Conservation (phyloP, 129 eudicot species). For the Mikania micrantha region DNA sequence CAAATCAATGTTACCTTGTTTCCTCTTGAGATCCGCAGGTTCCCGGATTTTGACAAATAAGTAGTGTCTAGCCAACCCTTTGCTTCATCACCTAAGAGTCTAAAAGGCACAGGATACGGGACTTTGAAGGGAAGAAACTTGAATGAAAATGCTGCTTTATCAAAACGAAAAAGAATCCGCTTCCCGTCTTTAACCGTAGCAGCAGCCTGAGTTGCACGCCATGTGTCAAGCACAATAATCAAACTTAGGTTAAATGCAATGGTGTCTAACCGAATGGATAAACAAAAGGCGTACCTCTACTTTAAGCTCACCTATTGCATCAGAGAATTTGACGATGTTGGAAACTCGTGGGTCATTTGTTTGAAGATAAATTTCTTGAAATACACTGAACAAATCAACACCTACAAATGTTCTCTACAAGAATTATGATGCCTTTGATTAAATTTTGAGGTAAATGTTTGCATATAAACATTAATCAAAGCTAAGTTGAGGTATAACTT, state of each 20-base stretch:
- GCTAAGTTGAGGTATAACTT: slow-evolving; percentile 34
- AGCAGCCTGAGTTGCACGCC: slow-evolving; percentile 48
- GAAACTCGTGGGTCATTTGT: slow-evolving; percentile 89
- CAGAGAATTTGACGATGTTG: slow-evolving; percentile 88
- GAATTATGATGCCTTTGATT: neutral
- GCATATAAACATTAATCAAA: neutral
- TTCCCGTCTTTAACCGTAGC: slow-evolving; percentile 78
- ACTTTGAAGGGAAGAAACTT: slow-evolving; percentile 89
- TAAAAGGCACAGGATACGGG: slow-evolving; percentile 96
- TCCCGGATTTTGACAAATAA: slow-evolving; percentile 83
- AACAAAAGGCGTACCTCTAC: slow-evolving; percentile 68
- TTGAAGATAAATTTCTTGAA: slow-evolving; percentile 85
- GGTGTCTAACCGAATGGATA: neutral
- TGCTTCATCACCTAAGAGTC: slow-evolving; percentile 92
- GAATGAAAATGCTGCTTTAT: slow-evolving; percentile 85
- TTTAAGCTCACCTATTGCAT: slow-evolving; percentile 88
- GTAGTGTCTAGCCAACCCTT: slow-evolving; percentile 98
- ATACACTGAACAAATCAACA: slow-evolving; percentile 83
- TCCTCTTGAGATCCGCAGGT: slow-evolving; percentile 88
- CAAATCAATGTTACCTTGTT: slow-evolving; percentile 63
- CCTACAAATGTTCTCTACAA: slow-evolving; percentile 97
- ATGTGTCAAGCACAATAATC: slow-evolving; percentile 4
- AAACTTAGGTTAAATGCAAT: neutral
- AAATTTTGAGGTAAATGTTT: neutral
- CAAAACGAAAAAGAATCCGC: slow-evolving; percentile 78